These are phyloP conservation scores for Entomophthora muscae DNA, from an alignment of 371 early-diverging fungal genomes.

Conservation along the genomic window DNA sequence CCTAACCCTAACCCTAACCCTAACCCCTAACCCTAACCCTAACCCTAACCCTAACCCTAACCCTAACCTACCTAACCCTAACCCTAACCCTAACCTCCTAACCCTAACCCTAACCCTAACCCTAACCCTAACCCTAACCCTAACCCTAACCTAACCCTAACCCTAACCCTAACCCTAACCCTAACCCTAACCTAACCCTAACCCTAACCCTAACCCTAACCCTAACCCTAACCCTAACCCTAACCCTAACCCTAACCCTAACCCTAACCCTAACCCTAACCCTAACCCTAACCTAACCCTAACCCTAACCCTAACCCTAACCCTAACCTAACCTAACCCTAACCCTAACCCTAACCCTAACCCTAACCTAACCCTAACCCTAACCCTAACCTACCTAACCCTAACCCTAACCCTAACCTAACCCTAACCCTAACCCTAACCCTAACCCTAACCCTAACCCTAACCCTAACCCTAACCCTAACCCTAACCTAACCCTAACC, in stretches of 20 bases:
- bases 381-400: slow-evolving; percentile 15
- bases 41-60: slow-evolving; percentile 12
- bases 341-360: slow-evolving; percentile 6
- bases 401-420: slow-evolving; percentile 17
- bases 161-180: too few relatives aligned
- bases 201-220: too few relatives aligned
- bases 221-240: too few relatives aligned
- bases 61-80: slow-evolving; percentile 15
- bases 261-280: slow-evolving; percentile 13
- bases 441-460: slow-evolving; percentile 17
- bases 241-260: slow-evolving; percentile 15
- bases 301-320: too few relatives aligned
- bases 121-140: slow-evolving; percentile 16
- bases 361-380: slow-evolving; percentile 11
- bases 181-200: too few relatives aligned
- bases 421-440: slow-evolving; percentile 12
- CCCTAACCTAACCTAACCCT: slow-evolving; percentile 4
- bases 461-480: too few relatives aligned
- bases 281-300: too few relatives aligned
- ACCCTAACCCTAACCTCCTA: slow-evolving; percentile 16
- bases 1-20: slow-evolving; percentile 6
- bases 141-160: too few relatives aligned
- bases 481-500: too few relatives aligned
- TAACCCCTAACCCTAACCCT: slow-evolving; percentile 8
- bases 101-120: slow-evolving; percentile 14